Evolutionary conservation across 129 eudicot species (phyloP), one percentile per base, ranked within the genome.

Genomic region (Cynara cardunculus): DNA sequence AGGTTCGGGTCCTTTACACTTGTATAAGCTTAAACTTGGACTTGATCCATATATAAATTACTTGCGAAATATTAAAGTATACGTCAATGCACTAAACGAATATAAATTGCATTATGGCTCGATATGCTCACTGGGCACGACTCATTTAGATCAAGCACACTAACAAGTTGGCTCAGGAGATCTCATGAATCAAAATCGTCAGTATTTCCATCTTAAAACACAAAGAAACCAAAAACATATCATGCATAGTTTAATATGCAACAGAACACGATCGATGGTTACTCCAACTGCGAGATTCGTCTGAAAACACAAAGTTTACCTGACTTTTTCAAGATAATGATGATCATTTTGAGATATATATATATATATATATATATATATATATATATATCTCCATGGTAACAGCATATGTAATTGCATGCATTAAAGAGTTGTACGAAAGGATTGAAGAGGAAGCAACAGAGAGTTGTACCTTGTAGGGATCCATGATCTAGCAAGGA

Each of bases 401-500:
- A 49, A 16, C 59, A 49, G 3, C 19, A 49, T 49, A 16, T 49
- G 4, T 18, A 16, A 49, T 14, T 49, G 61, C 61, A 16, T 56
- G 76, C 76, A 72, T 72, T 37, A 72, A 34, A 7, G 32, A 72
- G 76, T 13, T 72, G 62, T 34, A 72, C 27, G 4, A 69, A 25
- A 11, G 65, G 2, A 12, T 12, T 37, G 27, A 19, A 53, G 21
- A 28, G 31, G 25, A 7, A 26, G 31, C 34, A 31, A 11, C 34
- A 25, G 18, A 68, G 82, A 77, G 77, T 59, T 83, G 72, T 83
- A 83, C 86, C 86, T 83, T 77, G 77, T 71, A 83, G 18, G 86
- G 86, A 83, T 83, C 86, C 86, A 83, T 83, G 86, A 77, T 83
- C 22, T 59, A 69, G 71, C 39, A 21, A 71, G 25, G 82, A 70